phyloP scores from a whole-genome alignment of 192 early-diverging fungal species.

The Glomus cerebriforme region DNA sequence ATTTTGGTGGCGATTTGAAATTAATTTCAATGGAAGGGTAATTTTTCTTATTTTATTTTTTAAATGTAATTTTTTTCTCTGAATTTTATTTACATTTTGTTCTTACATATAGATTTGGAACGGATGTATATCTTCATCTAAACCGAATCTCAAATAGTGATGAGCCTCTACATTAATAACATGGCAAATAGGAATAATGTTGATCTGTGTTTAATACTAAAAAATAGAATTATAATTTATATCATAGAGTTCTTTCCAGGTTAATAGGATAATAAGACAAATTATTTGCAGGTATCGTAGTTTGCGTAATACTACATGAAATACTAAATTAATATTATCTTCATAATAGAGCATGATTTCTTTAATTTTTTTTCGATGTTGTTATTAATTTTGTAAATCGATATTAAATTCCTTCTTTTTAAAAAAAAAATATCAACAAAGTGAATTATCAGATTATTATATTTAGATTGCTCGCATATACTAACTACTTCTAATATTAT shows the following conservation, averaged over 20 bases:
- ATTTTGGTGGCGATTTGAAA: constrained; percentile 95
- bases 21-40: constrained; percentile 94
- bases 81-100: constrained; percentile 4
- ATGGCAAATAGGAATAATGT: neutral
- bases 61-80: constrained; percentile 20
- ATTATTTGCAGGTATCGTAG: too few species aligned
- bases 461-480: neutral
- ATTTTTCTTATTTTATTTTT: constrained; percentile 23
- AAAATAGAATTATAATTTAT: neutral
- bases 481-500: too few species aligned
- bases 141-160: constrained; percentile 87
- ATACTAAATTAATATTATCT: neutral
- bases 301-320: neutral
- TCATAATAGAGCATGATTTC: neutral
- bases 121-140: constrained; percentile 94
- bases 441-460: too few species aligned
- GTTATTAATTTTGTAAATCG: neutral
- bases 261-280: neutral
- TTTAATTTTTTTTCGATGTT: neutral
- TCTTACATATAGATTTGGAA: constrained; percentile 64
- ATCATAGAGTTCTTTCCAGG: neutral
- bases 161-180: constrained; percentile 72
- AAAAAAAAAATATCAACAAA: neutral
- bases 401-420: neutral
- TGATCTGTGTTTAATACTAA: neutral